Base-by-base conservation (phyloP, 176 grass and related monocot species). In the Urochloa ruziziensis region DNA sequence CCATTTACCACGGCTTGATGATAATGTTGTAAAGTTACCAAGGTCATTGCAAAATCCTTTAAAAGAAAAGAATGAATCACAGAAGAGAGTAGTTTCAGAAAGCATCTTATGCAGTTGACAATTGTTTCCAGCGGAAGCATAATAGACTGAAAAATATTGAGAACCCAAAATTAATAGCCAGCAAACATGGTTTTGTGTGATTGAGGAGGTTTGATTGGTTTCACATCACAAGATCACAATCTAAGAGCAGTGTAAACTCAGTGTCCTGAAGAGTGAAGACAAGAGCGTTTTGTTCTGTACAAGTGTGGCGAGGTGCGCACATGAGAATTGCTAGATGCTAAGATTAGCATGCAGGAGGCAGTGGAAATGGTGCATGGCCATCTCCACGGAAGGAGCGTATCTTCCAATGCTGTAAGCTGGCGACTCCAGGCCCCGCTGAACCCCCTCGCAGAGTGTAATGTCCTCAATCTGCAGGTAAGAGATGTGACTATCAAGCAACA, bases 361-460 rank as follows among this genome's bases (percentile, higher is more conserved):
- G 75, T 98, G 96, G 76, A 98, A 98, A 48, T 98, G 96, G 62
- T 98, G 96, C 96, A 98, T 95, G 51, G 93, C 96, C 93, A 90
- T 95, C 84, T 98, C 96, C 24, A 95, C 96, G 0, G 87, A 86
- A 2, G 96, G 96, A 0, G 87, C 87, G 0, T 98, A 98, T 74
- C 93, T 91, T 27, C 93, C 96, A 33, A 84, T 80, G 32, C 79
- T 23, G 17, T 98, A 98, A 43, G 85, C 91, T 7, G 91, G 93
- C 17, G 96, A 98, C 70, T 83, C 96, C 16, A 95, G 56, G 52
- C 96, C 91, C 2, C 77, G 90, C 73, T 98, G 96, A 79, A 95
- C 93, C 78, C 96, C 96, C 80, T 98, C 93, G 6, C 96, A 98
- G 29, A 98, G 40, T 24, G 83, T 87, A 77, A 95, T 95, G 85